A percentile compares a stretch with the other conserved stretches of the same genome.
Conservation (phyloP, 2,329 filamentous ascomycete genomes). For the Pseudogymnoascus sp. region DNA sequence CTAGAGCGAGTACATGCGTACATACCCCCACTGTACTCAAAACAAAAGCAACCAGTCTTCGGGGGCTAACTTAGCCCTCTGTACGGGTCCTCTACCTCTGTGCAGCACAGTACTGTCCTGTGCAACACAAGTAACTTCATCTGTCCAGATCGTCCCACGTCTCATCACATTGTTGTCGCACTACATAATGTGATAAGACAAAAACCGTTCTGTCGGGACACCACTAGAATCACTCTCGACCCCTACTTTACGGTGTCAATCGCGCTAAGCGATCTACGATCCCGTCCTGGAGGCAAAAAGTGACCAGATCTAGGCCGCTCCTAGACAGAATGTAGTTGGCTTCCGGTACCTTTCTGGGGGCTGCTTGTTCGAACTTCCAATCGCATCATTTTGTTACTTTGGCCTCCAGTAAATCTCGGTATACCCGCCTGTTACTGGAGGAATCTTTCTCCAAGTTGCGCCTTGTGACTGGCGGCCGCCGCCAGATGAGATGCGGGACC, state of each 20-base stretch:
- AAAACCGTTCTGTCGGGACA: background rate
- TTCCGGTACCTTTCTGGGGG: background rate
- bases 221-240: background rate
- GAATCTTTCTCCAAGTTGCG: background rate
- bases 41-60: background rate
- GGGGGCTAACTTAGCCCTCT: background rate
- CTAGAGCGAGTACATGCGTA: background rate
- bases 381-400: background rate
- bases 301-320: constrained; percentile 4
- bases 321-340: background rate
- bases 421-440: background rate
- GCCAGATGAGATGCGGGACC: background rate
- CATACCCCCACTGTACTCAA: background rate
- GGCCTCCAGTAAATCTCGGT: background rate
- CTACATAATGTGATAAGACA: background rate
- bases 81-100: background rate
- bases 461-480: background rate
- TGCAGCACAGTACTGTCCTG: background rate
- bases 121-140: background rate
- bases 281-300: background rate
- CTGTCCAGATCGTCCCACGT: background rate
- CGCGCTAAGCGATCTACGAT: constrained; percentile 1
- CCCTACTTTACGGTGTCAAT: background rate
- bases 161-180: background rate
- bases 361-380: background rate